Conservation (phyloP, 2,329 filamentous ascomycete species). For the Aspergillus niger region DNA sequence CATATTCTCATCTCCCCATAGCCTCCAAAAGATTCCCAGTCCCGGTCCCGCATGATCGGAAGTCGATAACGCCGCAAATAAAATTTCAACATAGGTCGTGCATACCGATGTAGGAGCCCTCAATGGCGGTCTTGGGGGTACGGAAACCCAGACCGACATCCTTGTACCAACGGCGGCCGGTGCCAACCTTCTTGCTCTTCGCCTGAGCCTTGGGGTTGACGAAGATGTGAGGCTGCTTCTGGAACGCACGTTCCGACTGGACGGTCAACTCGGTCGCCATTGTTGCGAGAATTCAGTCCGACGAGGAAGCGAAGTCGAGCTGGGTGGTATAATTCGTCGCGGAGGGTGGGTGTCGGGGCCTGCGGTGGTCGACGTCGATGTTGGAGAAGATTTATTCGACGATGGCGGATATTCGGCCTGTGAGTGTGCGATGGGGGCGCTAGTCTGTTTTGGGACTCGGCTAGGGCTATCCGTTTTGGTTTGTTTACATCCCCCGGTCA, state of each 20-base stretch:
- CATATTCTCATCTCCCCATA: conserved; percentile 21
- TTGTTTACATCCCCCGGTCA: conserved; percentile 45
- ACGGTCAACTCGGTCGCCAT: conserved; percentile 99
- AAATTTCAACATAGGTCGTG: conserved; percentile 41
- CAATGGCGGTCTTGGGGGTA: conserved; percentile 97
- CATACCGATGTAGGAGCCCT: conserved; percentile 98
- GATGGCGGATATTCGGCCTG: conserved; percentile 40
- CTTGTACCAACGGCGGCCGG: conserved; percentile 98
- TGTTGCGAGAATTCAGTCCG: conserved; percentile 59
- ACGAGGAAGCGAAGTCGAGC: conserved; percentile 44
- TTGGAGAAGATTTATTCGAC: conserved; percentile 44
- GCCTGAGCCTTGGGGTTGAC: conserved; percentile 92
- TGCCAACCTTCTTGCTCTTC: conserved; percentile 77
- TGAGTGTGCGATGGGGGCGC: conserved; percentile 37
- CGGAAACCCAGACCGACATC: conserved; percentile 99
- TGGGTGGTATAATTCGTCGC: conserved; percentile 35
- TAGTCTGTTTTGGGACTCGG: conserved; percentile 37
- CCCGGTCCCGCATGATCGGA: conserved; percentile 18
- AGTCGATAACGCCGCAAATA: conserved; percentile 19
- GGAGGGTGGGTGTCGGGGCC: conserved; percentile 34
- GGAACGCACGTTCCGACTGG: conserved; percentile 99
- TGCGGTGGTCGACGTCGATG: conserved; percentile 42
- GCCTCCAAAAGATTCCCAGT: conserved; percentile 11
- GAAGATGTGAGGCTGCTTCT: conserved; percentile 99
- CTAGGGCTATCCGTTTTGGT: conserved; percentile 44